Evolutionary conservation across 805 yeast species (phyloP), one percentile per base, ranked within the genome.

Genomic region (Barnettozyma californica): DNA sequence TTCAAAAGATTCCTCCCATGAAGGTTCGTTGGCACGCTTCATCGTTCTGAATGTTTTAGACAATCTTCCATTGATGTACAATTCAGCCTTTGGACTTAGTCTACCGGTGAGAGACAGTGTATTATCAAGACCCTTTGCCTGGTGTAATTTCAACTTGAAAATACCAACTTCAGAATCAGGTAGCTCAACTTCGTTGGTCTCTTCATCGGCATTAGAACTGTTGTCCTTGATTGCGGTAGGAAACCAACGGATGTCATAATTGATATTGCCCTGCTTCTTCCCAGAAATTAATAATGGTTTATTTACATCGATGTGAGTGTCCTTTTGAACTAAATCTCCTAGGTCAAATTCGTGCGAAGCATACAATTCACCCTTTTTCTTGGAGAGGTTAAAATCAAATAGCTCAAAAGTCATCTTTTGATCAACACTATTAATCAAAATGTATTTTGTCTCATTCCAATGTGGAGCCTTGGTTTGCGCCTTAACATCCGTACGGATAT

Each of bases 121-220:
- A 16, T 68, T 60, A 57, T 83, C 85, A 61, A 87, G 70, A 42
- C 76, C 72, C 44, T 70, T 73, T 20, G 87, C 88, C 51, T 77
- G 77, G 51, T 83, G 81, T 44, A 87, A 65, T 10, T 74, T 73
- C 36, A 86, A 58, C 58, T 83, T 85, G 66, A 84, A 68, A 49
- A 87, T 81, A 71, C 94, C 95, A 45, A 81, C 79, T 57, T 84
- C 89, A n/a, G 82, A 66, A 46, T 80, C 84, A 10, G 78, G 77
- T 21, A 54, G 48, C 4, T 57, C 63, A 21, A 55, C 60, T 18
- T 63, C 67, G 33, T 59, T 63, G 18, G 60, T 57, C 25, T 63
- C 67, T 18, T 62, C 67, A 10, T 49, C 57, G 8, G 44, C 44
- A 11, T 54, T 51, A 23, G 59, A 48, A 14, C 51, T 58, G 14